Evolutionary conservation across 164 flowering plant genomes (phyloP).

Genomic region (Malania oleifera): DNA sequence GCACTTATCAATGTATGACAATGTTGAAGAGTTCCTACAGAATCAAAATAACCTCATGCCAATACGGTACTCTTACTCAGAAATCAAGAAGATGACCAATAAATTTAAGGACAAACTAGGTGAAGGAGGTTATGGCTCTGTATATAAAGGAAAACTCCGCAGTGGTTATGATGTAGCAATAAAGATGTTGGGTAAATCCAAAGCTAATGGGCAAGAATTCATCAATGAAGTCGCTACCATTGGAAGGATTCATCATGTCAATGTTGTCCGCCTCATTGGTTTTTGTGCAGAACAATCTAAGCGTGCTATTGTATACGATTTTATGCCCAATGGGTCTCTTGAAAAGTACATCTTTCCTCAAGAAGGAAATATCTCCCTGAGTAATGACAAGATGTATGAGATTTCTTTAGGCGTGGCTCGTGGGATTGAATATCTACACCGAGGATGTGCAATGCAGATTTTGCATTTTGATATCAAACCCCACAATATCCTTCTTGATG

Average conservation of each 20-base stretch:
- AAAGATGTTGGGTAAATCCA: slow-evolving; percentile 6
- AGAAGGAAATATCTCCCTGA: background rate
- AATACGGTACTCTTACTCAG: background rate
- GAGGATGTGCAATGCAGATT: slow-evolving; percentile 18
- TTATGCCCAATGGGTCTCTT: slow-evolving; percentile 18
- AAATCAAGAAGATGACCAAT: background rate
- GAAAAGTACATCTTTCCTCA: slow-evolving; percentile 4
- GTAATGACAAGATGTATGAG: slow-evolving; percentile 4
- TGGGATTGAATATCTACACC: slow-evolving; percentile 19
- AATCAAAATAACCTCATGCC: background rate
- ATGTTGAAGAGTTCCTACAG: background rate
- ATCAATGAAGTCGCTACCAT: slow-evolving; percentile 6
- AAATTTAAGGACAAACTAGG: slow-evolving; percentile 1
- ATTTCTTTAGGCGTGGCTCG: slow-evolving; percentile 16
- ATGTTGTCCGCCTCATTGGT: slow-evolving; percentile 4
- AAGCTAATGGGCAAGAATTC: no score
- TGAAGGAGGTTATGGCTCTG: slow-evolving; percentile 4
- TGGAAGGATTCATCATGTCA: slow-evolving; percentile 9
- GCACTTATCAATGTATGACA: no score
- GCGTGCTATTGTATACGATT: background rate
- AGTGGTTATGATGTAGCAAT: slow-evolving; percentile 1
- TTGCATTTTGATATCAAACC: slow-evolving; percentile 21
- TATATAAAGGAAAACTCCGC: no score
- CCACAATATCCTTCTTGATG: slow-evolving; percentile 16
- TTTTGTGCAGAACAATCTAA: slow-evolving; percentile 6